Evolutionary conservation across 257 asterid species (phyloP), one percentile per base, ranked within the genome.

Genomic region (Nicotiana tabacum): DNA sequence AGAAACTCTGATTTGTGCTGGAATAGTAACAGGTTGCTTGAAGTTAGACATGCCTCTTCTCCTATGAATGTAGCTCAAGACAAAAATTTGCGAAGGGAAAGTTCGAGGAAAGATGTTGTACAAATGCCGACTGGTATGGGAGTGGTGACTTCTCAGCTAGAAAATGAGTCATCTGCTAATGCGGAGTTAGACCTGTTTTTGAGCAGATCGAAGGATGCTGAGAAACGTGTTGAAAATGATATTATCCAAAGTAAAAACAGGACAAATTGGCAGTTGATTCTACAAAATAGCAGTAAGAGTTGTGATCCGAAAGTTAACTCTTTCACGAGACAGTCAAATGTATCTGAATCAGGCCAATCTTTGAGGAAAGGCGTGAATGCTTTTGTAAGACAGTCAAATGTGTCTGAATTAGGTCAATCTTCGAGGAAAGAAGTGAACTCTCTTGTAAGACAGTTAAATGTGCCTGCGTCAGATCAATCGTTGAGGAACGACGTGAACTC

Each of bases 131-230:
- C 21, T 55, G 70, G 55, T 46, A 53, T 67, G 2, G 70, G n/a
- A 60, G 67, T 57, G 37, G 65, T 11, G 5, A 77, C 69, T 17
- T 13, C 16, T 39, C 77, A 33, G 15, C 5, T 53, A 48, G 48
- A 77, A 10, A 27, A 74, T 57, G 74, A 82, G 21, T 21, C 3
- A 60, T 80, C 84, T 39, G 53, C 56, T 51, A 87, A 87, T 37
- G 84, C 74, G 60, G 90, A 85, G n/a, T 74, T 88, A 87, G 90
- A 88, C 87, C 92, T 89, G 78, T 88, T 97, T 16, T 84, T 91
- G 51, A 81, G 83, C 84, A 89, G 87, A 87, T 90, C 56, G 80
- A 68, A 48, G 77, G 57, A 24, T 83, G 86, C 37, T 18, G 15
- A 67, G 64, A 67, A 84, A 78, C 84, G 60, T 76, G n/a, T 76